Conservation (phyloP, 2,329 filamentous ascomycete species). For the Plenodomus lindquistii region DNA sequence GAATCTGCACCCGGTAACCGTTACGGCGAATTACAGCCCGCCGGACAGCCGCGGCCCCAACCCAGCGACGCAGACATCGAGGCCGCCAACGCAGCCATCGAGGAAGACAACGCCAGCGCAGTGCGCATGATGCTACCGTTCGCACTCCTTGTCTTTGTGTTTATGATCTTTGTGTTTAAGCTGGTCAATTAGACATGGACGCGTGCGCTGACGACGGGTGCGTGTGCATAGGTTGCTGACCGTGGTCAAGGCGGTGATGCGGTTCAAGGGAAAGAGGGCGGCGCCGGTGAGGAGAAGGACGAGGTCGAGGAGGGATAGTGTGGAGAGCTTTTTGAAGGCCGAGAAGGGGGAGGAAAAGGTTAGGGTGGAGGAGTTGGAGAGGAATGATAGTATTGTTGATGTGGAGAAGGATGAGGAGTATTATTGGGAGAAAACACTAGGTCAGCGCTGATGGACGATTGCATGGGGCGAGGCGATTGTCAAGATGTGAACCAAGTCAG, state of each 20-base stretch:
- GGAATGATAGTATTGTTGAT: neutral
- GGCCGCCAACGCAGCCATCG: slow-evolving; percentile 16
- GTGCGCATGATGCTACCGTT: slow-evolving; percentile 64
- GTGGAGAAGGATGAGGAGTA: neutral
- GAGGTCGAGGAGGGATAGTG: neutral
- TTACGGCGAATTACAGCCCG: slow-evolving; percentile 52
- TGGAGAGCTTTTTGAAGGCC: neutral
- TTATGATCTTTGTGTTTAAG: slow-evolving; percentile 51
- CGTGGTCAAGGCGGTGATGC: slow-evolving; percentile 32
- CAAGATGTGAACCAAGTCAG: no score
- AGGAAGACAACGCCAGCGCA: slow-evolving; percentile 41
- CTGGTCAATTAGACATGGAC: slow-evolving; percentile 11
- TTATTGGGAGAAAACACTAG: neutral
- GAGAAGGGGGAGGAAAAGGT: no score
- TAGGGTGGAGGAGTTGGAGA: no score
- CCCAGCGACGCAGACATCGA: neutral
- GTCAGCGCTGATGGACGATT: neutral
- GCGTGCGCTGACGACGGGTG: neutral
- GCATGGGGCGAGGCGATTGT: no score
- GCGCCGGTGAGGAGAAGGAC: slow-evolving; percentile 56
- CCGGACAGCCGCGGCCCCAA: slow-evolving; percentile 4
- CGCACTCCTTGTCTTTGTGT: slow-evolving; percentile 58
- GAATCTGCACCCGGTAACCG: slow-evolving; percentile 55
- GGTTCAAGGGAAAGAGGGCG: slow-evolving; percentile 52
- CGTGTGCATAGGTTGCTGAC: slow-evolving; percentile 9